Base-by-base conservation (phyloP, 805 yeast genomes). In the Huiozyma sinensis region DNA sequence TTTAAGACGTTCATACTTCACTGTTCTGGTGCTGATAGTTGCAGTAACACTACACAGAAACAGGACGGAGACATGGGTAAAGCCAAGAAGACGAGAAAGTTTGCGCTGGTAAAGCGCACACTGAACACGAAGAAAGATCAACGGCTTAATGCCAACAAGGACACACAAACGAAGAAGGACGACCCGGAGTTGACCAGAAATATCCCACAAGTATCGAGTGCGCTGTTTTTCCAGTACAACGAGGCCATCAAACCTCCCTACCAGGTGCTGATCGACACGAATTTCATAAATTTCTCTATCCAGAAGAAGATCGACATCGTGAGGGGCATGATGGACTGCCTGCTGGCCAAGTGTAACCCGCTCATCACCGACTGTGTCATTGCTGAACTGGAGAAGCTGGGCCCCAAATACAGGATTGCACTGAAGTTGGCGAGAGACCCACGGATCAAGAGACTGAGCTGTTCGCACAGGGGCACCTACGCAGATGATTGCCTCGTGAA, bases 401-500 rank as follows among this genome's bases (percentile, higher is more conserved):
- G 98, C 0, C 95, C 95, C 29, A 86, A 82, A 61, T 92, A 84
- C 64, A 75, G 97, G 59, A 92, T 92, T 50, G 98, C 98, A 0
- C 71, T 92, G 52, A 79, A 83, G 46, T 69, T 92, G 57, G 98
- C 98, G 24, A 83, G 85, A 53, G 98, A 92, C 61, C 96, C 97
- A 37, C 72, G 97, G 56, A 82, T 92, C 33, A 75, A 85, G 54
- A 73, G 97, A 48, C 70, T 92, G 40, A 85, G 80, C 37, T 92
- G 98, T 58, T 71, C 90, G 8, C 98, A 92, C 59, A 84, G 83
- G 54, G 98, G 98, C 30, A 90, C 96, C 0, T 92, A 92, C 70
- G 98, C 98, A 29, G 98, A 92, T 77, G 98, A 92, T 65, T 92
- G 98, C 64, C 62, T 92, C 7, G 97, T 92, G 12, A 80, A 83